Percentiles rank a stretch among this genome's conserved stretches.
These are phyloP conservation scores for Fraxinus pennsylvanica DNA, from an alignment of 257 asterid genomes.

Conservation along the genomic window DNA sequence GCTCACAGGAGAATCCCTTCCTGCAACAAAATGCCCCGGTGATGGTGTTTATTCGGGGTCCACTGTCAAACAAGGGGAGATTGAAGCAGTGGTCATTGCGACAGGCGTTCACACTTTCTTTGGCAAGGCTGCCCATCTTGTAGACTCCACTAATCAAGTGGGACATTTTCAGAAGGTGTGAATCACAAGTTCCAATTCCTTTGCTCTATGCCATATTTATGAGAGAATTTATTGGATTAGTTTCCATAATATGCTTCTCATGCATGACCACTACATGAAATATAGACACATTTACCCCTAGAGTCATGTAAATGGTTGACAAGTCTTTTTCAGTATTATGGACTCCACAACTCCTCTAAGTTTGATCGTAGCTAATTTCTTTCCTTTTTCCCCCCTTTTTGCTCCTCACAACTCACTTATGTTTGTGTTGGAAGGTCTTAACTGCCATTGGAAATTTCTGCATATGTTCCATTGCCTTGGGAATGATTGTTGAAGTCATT, in stretches of 20 bases:
- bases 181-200: background rate
- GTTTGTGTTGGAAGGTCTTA: conserved; percentile 32
- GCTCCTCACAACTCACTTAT: no score
- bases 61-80: conserved; percentile 48
- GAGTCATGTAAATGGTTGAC: no score
- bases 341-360: no score
- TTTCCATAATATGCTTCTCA: no score
- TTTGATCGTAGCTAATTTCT: no score
- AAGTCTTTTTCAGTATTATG: no score
- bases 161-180: conserved; percentile 50
- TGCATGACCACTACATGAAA: no score
- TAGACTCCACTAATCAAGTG: conserved; percentile 41
- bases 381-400: background rate
- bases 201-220: background rate
- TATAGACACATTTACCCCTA: no score
- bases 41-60: conserved; percentile 46
- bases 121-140: conserved; percentile 54
- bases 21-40: conserved; percentile 38
- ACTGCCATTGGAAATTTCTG: conserved; percentile 50
- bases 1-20: conserved; percentile 47
- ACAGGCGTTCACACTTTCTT: conserved; percentile 48
- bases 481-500: conserved; percentile 37
- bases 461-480: conserved; percentile 47
- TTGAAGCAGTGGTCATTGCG: conserved; percentile 44
- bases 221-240: no score